These are phyloP conservation scores for Candida hungchunana DNA, from an alignment of 805 yeast species.

Conservation along the genomic window DNA sequence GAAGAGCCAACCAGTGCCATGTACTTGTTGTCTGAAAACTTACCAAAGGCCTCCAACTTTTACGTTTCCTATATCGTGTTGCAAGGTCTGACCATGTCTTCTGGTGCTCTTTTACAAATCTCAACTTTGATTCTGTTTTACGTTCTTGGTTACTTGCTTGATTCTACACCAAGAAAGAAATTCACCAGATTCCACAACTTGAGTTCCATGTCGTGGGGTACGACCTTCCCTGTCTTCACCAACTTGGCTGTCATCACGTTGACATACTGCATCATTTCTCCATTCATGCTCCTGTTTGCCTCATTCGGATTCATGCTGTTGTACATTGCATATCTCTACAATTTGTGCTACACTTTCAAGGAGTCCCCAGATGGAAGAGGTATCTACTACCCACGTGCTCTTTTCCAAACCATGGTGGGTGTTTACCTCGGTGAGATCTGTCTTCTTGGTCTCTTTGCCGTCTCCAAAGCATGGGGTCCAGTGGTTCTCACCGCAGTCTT, in stretches of 20 bases:
- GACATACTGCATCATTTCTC: slow-evolving; percentile 72
- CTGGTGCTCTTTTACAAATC: slow-evolving; percentile 62
- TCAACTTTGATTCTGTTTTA: slow-evolving; percentile 56
- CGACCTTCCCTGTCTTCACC: slow-evolving; percentile 70
- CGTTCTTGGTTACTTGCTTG: slow-evolving; percentile 51
- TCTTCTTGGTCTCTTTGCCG: slow-evolving; percentile 78
- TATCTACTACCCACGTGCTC: slow-evolving; percentile 78
- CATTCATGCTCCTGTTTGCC: slow-evolving; percentile 74
- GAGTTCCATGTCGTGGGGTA: slow-evolving; percentile 63
- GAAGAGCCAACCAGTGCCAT: slow-evolving; percentile 56
- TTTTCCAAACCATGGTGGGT: slow-evolving; percentile 86
- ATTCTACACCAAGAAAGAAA: slow-evolving; percentile 64
- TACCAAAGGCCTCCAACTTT: slow-evolving; percentile 73
- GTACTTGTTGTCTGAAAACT: slow-evolving; percentile 55
- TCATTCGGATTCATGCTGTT: slow-evolving; percentile 64
- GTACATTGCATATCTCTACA: slow-evolving; percentile 77
- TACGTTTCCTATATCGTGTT: slow-evolving; percentile 62
- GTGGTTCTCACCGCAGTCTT: slow-evolving; percentile 69
- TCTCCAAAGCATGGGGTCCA: slow-evolving; percentile 96
- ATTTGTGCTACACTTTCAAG: slow-evolving; percentile 62
- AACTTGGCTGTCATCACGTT: slow-evolving; percentile 65
- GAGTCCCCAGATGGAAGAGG: slow-evolving; percentile 79
- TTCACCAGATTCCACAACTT: slow-evolving; percentile 54
- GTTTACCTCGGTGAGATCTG: slow-evolving; percentile 84
- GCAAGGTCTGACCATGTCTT: slow-evolving; percentile 64